Conservation (phyloP, 495 filamentous ascomycete genomes). For the Penicillium steckii region DNA sequence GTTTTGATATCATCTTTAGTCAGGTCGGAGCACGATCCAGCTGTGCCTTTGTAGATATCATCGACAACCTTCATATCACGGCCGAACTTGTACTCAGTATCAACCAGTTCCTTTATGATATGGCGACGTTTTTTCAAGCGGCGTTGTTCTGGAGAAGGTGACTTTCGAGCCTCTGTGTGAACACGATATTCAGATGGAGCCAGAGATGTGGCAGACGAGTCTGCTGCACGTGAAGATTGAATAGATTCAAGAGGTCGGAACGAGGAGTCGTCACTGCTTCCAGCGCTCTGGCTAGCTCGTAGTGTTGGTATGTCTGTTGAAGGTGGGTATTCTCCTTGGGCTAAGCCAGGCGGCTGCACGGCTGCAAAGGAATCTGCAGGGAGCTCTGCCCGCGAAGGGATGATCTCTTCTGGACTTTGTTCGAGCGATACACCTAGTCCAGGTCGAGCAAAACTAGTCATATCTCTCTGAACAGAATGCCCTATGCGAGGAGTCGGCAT, state of each 20-base stretch:
- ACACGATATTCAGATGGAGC: constrained; percentile 30
- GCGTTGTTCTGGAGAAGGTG: constrained; percentile 55
- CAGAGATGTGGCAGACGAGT: constrained; percentile 43
- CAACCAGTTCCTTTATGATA: constrained; percentile 85
- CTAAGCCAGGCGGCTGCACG: not conserved
- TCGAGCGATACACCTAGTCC: constrained; percentile 41
- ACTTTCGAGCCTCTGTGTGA: constrained; percentile 28
- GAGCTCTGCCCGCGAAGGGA: constrained; percentile 1
- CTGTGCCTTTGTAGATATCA: constrained; percentile 96
- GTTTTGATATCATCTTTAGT: constrained; percentile 78
- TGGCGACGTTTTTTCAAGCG: constrained; percentile 65
- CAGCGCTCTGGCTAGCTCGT: constrained; percentile 60
- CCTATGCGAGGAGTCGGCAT: constrained; percentile 26
- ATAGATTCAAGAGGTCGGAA: constrained; percentile 33
- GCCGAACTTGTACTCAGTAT: constrained; percentile 84
- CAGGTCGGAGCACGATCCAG: constrained; percentile 75
- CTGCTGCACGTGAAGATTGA: constrained; percentile 36
- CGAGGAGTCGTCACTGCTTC: constrained; percentile 42
- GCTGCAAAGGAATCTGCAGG: not conserved
- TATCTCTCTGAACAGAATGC: constrained; percentile 7
- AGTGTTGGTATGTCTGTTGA: constrained; percentile 40
- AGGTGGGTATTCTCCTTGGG: not conserved
- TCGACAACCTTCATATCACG: constrained; percentile 94
- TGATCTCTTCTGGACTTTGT: constrained; percentile 13
- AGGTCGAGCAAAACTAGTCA: constrained; percentile 11